phyloP scores from a whole-genome alignment of 306 rosid genomes.

The Oemleria cerasiformis region DNA sequence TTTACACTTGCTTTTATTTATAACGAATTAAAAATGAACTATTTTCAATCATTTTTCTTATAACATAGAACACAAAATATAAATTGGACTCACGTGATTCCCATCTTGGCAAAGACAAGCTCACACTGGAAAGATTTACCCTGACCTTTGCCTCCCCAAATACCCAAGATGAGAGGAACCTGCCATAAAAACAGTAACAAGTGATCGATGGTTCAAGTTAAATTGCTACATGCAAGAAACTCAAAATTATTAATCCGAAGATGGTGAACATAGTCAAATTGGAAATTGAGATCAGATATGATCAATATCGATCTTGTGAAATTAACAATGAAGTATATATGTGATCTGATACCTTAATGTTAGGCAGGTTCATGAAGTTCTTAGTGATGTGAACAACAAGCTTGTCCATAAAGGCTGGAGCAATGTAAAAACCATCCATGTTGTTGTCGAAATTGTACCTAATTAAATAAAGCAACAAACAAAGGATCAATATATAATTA shows the following conservation, averaged over 20 bases:
- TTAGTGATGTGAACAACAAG: slow-evolving; percentile 94
- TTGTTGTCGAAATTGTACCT: slow-evolving; percentile 79
- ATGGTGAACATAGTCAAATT: too few relatives aligned
- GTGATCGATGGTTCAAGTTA: background rate
- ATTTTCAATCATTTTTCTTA: too few relatives aligned
- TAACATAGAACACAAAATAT: background rate
- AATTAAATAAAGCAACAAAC: slow-evolving; percentile 1
- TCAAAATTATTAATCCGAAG: background rate
- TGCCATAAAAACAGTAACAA: slow-evolving; percentile 11
- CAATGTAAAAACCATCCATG: slow-evolving; percentile 79
- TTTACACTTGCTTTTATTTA: too few relatives aligned
- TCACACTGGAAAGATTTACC: slow-evolving; percentile 98
- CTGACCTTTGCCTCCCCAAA: slow-evolving; percentile 99
- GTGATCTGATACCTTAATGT: slow-evolving; percentile 67
- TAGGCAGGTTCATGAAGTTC: slow-evolving; percentile 85
- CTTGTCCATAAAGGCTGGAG: slow-evolving; percentile 98
- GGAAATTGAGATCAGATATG: too few relatives aligned
- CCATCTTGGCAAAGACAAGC: slow-evolving; percentile 96
- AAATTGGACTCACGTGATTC: slow-evolving; percentile 67
- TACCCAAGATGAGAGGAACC: slow-evolving; percentile 94
- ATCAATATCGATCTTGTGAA: too few relatives aligned
- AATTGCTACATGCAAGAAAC: background rate
- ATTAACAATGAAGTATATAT: too few relatives aligned
- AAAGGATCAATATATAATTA: too few relatives aligned
- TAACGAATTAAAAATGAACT: too few relatives aligned